Percentiles rank a stretch among this genome's conserved stretches.
Evolutionary conservation across 495 filamentous ascomycete genomes (phyloP).

Genomic region (Trichoderma parareesei): DNA sequence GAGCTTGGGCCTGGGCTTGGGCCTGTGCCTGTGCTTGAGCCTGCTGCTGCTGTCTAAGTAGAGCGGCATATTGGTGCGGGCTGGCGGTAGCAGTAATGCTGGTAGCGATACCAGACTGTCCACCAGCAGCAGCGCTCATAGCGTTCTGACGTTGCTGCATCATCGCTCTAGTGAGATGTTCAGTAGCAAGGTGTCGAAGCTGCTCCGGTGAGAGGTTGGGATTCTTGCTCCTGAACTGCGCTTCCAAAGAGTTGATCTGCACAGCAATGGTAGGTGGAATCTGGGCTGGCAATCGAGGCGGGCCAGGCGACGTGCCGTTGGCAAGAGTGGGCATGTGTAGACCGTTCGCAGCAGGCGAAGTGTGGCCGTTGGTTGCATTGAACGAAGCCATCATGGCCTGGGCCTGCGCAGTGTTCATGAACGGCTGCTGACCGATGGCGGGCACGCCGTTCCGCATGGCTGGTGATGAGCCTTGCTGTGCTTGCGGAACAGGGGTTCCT

Average conservation of each 20-base stretch:
- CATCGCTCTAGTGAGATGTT: slow-evolving; percentile 36
- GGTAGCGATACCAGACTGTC: slow-evolving; percentile 22
- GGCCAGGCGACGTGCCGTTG: slow-evolving; percentile 28
- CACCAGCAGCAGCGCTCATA: slow-evolving; percentile 54
- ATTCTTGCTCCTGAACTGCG: slow-evolving; percentile 32
- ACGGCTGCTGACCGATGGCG: slow-evolving; percentile 44
- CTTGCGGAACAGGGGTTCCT: slow-evolving; percentile 14
- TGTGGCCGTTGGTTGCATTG: slow-evolving; percentile 25
- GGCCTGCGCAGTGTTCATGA: slow-evolving; percentile 35
- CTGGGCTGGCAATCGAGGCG: slow-evolving; percentile 22
- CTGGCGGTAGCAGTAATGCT: slow-evolving; percentile 27
- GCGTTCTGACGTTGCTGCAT: slow-evolving; percentile 33
- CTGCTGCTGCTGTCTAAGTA: slow-evolving; percentile 62
- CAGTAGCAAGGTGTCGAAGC: slow-evolving; percentile 51
- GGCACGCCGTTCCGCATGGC: slow-evolving; percentile 11
- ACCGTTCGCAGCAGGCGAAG: slow-evolving; percentile 32
- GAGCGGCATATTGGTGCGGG: slow-evolving; percentile 65
- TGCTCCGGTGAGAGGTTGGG: slow-evolving; percentile 51
- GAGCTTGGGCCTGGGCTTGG: slow-evolving; percentile 14
- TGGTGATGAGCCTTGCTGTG: slow-evolving; percentile 19
- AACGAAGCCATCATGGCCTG: slow-evolving; percentile 39
- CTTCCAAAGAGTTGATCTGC: slow-evolving; percentile 28
- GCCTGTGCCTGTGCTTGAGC: slow-evolving; percentile 24
- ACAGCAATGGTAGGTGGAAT: slow-evolving; percentile 16
- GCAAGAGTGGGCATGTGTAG: slow-evolving; percentile 30